Evolutionary conservation across 371 early-diverging fungal genomes (phyloP).

Genomic region (Mucor velutinosus): DNA sequence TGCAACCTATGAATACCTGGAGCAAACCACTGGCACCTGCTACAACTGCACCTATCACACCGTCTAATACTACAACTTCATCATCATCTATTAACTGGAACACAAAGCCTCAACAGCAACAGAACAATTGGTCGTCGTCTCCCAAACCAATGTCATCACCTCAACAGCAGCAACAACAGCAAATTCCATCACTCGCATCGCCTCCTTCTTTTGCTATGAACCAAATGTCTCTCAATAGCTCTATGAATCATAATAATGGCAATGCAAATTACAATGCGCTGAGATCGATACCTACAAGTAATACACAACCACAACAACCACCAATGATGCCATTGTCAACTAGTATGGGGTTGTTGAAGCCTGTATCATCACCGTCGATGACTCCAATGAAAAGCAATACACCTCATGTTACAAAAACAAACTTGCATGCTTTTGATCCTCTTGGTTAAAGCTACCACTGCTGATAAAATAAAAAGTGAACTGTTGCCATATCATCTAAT

Average conservation of each 20-base stretch:
- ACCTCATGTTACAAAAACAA: conserved; percentile 18
- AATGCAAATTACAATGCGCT: conserved; percentile 2
- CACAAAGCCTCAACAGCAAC: neutral
- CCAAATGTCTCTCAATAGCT: conserved; percentile 7
- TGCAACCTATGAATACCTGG: neutral
- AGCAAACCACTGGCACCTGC: neutral
- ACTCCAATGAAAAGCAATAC: conserved; percentile 7
- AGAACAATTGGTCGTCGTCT: neutral
- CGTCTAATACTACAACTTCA: neutral
- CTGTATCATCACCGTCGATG: conserved; percentile 8
- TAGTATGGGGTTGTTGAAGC: conserved; percentile 33
- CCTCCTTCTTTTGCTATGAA: conserved; percentile 4
- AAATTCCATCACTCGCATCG: neutral
- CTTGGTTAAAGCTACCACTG: conserved; percentile 26
- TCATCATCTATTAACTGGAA: neutral
- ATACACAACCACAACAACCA: conserved; percentile 3
- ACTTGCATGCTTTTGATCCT: conserved; percentile 47
- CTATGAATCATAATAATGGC: neutral
- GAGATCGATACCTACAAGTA: neutral
- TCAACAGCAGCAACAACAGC: neutral
- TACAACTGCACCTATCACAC: conserved; percentile 5
- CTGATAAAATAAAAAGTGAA: too few species aligned
- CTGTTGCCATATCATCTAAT: too few species aligned
- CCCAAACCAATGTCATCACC: neutral
- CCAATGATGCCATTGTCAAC: conserved; percentile 20